Conservation (phyloP, 441 rosid genomes). For the Gossypium trilobum region DNA sequence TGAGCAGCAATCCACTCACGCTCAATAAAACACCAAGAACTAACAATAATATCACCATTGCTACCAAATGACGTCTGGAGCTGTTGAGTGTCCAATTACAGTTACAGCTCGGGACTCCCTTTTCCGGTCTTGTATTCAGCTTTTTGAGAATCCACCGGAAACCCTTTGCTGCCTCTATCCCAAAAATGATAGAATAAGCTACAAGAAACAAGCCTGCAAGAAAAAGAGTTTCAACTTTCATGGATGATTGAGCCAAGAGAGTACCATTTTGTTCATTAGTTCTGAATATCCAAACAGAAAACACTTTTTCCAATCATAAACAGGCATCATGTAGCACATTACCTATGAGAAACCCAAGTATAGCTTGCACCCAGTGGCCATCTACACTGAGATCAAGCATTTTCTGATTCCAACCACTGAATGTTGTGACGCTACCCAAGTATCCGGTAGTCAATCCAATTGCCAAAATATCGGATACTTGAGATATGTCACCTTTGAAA, state of each 20-base stretch:
- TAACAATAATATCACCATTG: slow-evolving; percentile 32
- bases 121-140: slow-evolving; percentile 15
- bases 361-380: slow-evolving; percentile 62
- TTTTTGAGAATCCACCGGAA: slow-evolving; percentile 41
- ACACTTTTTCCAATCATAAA: not conserved
- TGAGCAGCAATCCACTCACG: slow-evolving; percentile 38
- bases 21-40: slow-evolving; percentile 38
- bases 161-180: slow-evolving; percentile 74
- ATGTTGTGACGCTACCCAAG: slow-evolving; percentile 80
- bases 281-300: not conserved
- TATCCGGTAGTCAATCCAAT: slow-evolving; percentile 77
- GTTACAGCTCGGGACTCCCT: not conserved
- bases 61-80: slow-evolving; percentile 33
- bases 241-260: not conserved
- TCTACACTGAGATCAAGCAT: slow-evolving; percentile 71
- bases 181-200: slow-evolving; percentile 58
- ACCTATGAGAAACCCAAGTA: slow-evolving; percentile 67
- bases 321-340: slow-evolving; percentile 12
- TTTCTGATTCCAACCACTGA: slow-evolving; percentile 90
- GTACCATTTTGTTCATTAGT: not conserved
- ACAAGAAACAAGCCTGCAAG: slow-evolving; percentile 68
- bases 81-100: slow-evolving; percentile 36
- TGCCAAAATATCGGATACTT: slow-evolving; percentile 55
- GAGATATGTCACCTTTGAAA: slow-evolving; percentile 60
- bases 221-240: not conserved